phyloP scores from a whole-genome alignment of 208 protist genomes.

The Leishmania aethiopica region DNA sequence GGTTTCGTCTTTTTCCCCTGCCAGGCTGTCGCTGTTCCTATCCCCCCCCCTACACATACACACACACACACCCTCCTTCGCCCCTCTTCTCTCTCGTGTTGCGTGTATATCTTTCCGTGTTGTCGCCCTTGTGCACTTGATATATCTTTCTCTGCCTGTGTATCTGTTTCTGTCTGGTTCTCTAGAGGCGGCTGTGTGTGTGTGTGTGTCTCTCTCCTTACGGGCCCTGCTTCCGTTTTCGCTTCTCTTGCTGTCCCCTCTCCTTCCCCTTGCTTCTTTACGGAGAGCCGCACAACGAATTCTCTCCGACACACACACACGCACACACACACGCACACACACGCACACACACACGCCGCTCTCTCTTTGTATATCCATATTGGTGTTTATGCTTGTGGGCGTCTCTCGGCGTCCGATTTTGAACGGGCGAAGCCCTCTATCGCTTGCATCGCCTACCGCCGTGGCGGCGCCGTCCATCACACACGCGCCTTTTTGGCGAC shows the following conservation, averaged over 20 bases:
- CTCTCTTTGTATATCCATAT: not conserved
- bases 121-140: not conserved
- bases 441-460: not conserved
- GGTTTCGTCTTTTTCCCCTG: not conserved
- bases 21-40: not conserved
- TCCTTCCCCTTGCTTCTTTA: not conserved
- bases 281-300: not conserved
- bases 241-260: not conserved
- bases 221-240: not conserved
- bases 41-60: not conserved
- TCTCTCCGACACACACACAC: not conserved
- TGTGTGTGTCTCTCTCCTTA: not conserved
- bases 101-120: constrained; percentile 1
- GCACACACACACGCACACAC: not conserved
- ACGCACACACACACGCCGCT: not conserved
- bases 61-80: too few species aligned
- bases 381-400: not conserved
- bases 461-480: not conserved
- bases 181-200: not conserved
- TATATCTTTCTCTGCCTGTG: not conserved
- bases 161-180: not conserved
- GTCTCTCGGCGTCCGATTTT: not conserved
- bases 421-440: not conserved
- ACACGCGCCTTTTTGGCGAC: not conserved
- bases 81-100: not conserved